Conservation (phyloP, 371 early-diverging fungal species). For the Mortierella sp. region DNA sequence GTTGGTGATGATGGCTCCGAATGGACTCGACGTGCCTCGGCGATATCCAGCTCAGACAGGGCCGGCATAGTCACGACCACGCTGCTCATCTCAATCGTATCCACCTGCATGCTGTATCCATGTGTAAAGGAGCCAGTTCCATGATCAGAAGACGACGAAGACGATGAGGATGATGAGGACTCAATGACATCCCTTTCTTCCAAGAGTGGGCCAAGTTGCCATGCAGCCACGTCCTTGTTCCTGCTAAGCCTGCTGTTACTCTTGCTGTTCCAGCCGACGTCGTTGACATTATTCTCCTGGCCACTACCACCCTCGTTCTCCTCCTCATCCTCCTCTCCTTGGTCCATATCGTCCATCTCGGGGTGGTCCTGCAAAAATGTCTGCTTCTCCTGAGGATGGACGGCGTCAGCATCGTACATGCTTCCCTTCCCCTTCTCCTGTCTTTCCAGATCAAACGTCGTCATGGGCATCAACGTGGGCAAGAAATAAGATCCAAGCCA, state of each 20-base stretch:
- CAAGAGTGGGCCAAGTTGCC: not conserved
- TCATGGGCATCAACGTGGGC: conserved; percentile 14
- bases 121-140: not conserved
- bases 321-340: not conserved
- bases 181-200: conserved; percentile 11
- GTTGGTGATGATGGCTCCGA: conserved; percentile 22
- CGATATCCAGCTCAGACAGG: conserved; percentile 10
- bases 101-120: conserved; percentile 24
- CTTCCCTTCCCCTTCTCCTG: conserved; percentile 7
- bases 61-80: conserved; percentile 33
- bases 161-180: not conserved
- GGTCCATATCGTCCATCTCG: not conserved
- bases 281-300: not conserved
- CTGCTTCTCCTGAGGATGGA: conserved; percentile 20
- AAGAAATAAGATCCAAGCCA: conserved; percentile 52
- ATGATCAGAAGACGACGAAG: not conserved
- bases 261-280: conserved; percentile 2
- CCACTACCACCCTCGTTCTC: not conserved
- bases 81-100: conserved; percentile 42
- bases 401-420: not conserved
- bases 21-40: not conserved
- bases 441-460: not conserved
- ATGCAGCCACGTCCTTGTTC: not conserved
- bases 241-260: not conserved
- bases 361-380: conserved; percentile 14